Percentiles rank a stretch among this genome's conserved stretches.
Conservation (phyloP, 2,329 filamentous ascomycete genomes). For the Didymella glomerata region DNA sequence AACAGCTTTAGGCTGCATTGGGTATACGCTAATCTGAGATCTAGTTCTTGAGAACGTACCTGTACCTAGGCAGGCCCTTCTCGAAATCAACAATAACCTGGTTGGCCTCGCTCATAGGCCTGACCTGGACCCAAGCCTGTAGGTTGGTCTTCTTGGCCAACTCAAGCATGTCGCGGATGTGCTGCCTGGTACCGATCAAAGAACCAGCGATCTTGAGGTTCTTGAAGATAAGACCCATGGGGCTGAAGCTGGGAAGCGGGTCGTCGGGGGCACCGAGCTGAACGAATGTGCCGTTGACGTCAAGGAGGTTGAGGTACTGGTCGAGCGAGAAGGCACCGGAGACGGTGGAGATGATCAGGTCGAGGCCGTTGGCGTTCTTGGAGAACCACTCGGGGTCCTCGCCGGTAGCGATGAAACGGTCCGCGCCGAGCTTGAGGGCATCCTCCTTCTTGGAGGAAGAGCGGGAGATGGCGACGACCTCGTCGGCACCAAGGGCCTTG, state of each 20-base stretch:
- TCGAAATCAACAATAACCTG: slow-evolving; percentile 51
- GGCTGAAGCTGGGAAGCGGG: slow-evolving; percentile 60
- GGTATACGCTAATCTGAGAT: slow-evolving; percentile 17
- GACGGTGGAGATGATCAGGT: slow-evolving; percentile 67
- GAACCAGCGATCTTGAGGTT: slow-evolving; percentile 70
- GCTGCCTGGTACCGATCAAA: slow-evolving; percentile 68
- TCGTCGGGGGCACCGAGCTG: slow-evolving; percentile 73
- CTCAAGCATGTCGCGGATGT: slow-evolving; percentile 64
- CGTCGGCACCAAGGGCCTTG: slow-evolving; percentile 73
- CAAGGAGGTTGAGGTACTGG: slow-evolving; percentile 68
- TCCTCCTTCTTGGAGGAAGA: slow-evolving; percentile 68
- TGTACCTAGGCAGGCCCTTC: slow-evolving; percentile 54
- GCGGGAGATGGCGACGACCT: slow-evolving; percentile 71
- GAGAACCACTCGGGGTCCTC: slow-evolving; percentile 67
- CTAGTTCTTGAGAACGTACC: slow-evolving; percentile 50
- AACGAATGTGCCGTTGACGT: slow-evolving; percentile 67
- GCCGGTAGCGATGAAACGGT: slow-evolving; percentile 68
- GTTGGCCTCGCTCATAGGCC: slow-evolving; percentile 51
- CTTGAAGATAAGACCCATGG: slow-evolving; percentile 61
- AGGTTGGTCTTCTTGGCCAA: slow-evolving; percentile 53
- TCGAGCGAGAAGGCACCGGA: slow-evolving; percentile 65
- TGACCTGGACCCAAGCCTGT: slow-evolving; percentile 54
- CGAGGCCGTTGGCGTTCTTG: slow-evolving; percentile 61
- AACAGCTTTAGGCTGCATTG: slow-evolving; percentile 11
- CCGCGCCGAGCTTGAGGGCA: slow-evolving; percentile 66